A percentile compares a stretch with the other conserved stretches of the same genome.
Conservation (phyloP, 371 early-diverging fungal genomes). For the Mortierella polycephala region DNA sequence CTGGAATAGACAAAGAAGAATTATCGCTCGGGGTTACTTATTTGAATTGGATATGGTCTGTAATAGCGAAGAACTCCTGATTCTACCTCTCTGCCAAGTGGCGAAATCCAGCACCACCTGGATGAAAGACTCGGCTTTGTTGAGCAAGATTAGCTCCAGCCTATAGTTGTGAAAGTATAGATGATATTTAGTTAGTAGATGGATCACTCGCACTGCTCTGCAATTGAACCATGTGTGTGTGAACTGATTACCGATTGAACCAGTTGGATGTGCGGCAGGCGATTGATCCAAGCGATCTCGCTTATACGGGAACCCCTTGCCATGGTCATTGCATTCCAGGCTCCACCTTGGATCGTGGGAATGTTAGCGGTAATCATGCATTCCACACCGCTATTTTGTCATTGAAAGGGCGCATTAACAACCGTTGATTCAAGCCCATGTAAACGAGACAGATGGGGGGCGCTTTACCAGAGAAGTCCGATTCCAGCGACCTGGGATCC, state of each 20-base stretch:
- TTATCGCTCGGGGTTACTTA: not conserved
- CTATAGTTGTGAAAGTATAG: conserved; percentile 42
- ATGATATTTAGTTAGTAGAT: not conserved
- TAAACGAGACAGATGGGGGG: not conserved
- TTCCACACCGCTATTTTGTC: conserved; percentile 65
- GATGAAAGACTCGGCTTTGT: conserved; percentile 78
- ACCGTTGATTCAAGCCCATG: not conserved
- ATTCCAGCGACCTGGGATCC: conserved; percentile 79
- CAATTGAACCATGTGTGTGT: not conserved
- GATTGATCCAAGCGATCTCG: conserved; percentile 69
- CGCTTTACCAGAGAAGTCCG: conserved; percentile 72
- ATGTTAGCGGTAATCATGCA: conserved; percentile 75
- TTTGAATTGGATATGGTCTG: too few species aligned
- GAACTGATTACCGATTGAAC: conserved; percentile 64
- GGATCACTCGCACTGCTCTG: too few species aligned
- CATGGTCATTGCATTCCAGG: conserved; percentile 71
- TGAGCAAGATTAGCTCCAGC: conserved; percentile 82
- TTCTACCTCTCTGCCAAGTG: conserved; percentile 69
- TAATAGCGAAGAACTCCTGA: not conserved
- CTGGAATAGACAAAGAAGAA: conserved; percentile 44
- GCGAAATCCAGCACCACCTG: conserved; percentile 77
- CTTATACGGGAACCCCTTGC: conserved; percentile 66
- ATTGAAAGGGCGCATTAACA: too few species aligned
- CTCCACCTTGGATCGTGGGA: conserved; percentile 72
- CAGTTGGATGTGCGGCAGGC: conserved; percentile 69